Base-by-base conservation (phyloP, 768 basidiomycete genomes). In the Neoboletus magnificus region DNA sequence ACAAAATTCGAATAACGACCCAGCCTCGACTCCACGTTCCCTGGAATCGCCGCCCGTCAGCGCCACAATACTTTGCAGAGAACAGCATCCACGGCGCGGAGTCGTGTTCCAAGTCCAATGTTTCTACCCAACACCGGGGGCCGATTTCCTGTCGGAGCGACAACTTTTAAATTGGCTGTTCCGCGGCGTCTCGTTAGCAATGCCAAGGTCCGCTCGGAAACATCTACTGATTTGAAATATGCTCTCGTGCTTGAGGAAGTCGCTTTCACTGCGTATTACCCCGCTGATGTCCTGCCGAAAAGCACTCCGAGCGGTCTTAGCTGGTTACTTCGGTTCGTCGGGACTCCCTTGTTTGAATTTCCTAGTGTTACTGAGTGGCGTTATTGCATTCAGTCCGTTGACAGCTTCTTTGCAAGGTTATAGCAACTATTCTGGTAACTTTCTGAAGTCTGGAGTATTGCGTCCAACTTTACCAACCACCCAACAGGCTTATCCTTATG, bases 261-360 rank as follows among this genome's bases (percentile, higher is more conserved):
- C 30, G 78, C 79, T 0, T 89, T 85, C 62, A 85, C 81, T 29
- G 79, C 76, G 1, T 88, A 79, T 65, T 89, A 89, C 64, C 87
- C 87, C 29, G 79, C 83, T 9, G 74, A 80, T 46, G 66, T 70
- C 13, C 57, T 65, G 7, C 48, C 25, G 2, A 29, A 60, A 54
- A 45, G 66, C 58, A 35, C 62, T 8, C 70, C 66, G 41, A 76
- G 74, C 55, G 82, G 83, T 3, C 59, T 85, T 30, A 58, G 76
- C 53, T 87, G 87, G 86, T 61, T 87, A 13, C 60, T 81, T 59
- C 74, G 83, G 86, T 84, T 47, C 32, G 79, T 69, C 35, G 27
- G 22, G 25, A 13, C 12, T 37, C 39, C 37, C 16, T 48, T 4
- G 8, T 23, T 45, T 46, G 6, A 6, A 22, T 45, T 46, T 18